Percentiles rank a stretch among this genome's conserved stretches.
Conservation (phyloP, 2,329 filamentous ascomycete genomes). For the Aureobasidium mangrovei region DNA sequence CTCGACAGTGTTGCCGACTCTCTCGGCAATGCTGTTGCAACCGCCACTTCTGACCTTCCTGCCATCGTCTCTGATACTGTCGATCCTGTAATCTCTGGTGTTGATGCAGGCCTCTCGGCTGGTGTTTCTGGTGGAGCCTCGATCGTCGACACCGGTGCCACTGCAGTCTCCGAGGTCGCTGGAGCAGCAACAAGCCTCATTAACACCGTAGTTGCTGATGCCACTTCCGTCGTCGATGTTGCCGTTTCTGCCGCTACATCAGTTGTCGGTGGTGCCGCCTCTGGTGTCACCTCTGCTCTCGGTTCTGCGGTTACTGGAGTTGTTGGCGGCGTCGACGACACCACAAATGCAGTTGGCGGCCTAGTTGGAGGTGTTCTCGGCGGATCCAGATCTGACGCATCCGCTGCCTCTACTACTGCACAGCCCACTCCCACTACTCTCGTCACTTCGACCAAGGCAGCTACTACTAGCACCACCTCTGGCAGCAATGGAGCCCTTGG, state of each 20-base stretch:
- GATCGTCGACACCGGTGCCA: neutral
- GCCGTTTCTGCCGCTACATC: neutral
- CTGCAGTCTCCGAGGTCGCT: neutral
- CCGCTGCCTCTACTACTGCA: no score
- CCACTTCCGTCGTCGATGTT: neutral
- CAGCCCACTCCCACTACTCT: no score
- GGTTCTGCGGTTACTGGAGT: no score
- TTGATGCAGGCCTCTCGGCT: neutral
- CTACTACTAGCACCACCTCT: no score
- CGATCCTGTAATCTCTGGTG: neutral
- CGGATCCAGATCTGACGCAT: no score
- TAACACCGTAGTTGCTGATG: neutral
- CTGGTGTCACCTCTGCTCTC: neutral
- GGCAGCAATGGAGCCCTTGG: no score
- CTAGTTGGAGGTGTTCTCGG: no score
- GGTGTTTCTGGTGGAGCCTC: neutral
- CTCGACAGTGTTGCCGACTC: neutral
- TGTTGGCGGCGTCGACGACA: no score
- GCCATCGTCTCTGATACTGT: neutral
- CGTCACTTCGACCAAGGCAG: no score
- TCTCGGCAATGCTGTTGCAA: neutral
- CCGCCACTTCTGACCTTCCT: neutral
- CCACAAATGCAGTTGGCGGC: no score
- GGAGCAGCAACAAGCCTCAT: neutral
- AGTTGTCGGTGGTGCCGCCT: neutral